Percentiles rank a stretch among this genome's conserved stretches.
Evolutionary conservation across 108 stramenopile species (phyloP).

Genomic region (Ochromonas danica): DNA sequence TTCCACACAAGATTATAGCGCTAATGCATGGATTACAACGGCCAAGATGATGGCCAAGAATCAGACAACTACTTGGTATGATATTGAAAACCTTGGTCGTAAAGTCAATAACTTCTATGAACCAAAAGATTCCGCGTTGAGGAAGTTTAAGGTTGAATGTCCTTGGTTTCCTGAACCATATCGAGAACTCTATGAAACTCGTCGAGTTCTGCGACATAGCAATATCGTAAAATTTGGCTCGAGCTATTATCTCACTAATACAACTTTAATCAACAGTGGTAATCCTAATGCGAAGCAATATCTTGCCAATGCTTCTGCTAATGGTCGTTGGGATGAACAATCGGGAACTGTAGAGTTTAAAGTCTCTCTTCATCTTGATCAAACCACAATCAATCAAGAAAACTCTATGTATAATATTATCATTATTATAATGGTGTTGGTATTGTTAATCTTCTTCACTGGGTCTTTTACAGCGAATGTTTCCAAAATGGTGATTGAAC

Average conservation of each 20-base stretch:
- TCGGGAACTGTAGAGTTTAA: background rate
- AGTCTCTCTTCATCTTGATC: background rate
- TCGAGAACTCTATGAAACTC: background rate
- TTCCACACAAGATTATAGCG: background rate
- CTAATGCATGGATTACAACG: slow-evolving; percentile 23
- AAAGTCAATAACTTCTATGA: slow-evolving; percentile 19
- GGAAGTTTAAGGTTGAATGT: background rate
- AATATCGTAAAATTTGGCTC: slow-evolving; percentile 22
- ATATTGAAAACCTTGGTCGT: background rate
- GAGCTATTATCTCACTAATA: background rate
- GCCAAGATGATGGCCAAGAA: slow-evolving; percentile 20
- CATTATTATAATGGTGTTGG: slow-evolving; percentile 18
- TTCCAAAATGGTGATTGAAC: slow-evolving; percentile 5
- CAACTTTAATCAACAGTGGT: background rate
- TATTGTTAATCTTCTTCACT: slow-evolving; percentile 9
- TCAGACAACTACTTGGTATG: background rate
- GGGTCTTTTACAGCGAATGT: background rate
- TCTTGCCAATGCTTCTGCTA: background rate
- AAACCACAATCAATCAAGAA: background rate
- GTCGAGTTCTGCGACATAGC: background rate
- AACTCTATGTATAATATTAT: background rate
- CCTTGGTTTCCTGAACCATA: background rate
- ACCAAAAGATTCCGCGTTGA: background rate
- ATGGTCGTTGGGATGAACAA: background rate
- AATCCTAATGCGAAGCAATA: background rate